A percentile compares a stretch with the other conserved stretches of the same genome.
These are phyloP conservation scores for Globisporangium parvum DNA, from an alignment of 352 stramenopile species.

Conservation along the genomic window DNA sequence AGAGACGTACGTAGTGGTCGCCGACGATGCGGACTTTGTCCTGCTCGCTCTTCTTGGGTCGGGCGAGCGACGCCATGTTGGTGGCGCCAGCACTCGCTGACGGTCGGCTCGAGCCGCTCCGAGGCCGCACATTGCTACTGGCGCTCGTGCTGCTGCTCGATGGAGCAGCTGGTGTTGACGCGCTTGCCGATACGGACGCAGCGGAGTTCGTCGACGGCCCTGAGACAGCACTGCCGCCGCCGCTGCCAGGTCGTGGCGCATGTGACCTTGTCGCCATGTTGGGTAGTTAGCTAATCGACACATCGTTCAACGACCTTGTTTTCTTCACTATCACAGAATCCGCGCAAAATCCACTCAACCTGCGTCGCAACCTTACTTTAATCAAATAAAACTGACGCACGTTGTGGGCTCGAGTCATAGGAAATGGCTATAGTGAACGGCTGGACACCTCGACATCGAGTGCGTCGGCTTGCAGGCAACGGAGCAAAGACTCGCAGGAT, in stretches of 20 bases:
- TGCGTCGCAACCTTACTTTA: too few species aligned
- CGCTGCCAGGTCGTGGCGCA: slow-evolving; percentile 8
- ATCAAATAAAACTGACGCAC: too few species aligned
- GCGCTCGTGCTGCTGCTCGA: background rate
- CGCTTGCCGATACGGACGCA: background rate
- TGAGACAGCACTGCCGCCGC: slow-evolving; percentile 1
- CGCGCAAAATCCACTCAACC: too few species aligned
- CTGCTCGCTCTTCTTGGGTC: slow-evolving; percentile 24
- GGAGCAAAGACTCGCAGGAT: too few species aligned
- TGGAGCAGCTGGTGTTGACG: background rate
- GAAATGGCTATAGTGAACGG: too few species aligned
- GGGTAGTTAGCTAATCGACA: too few species aligned
- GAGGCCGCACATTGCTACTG: slow-evolving; percentile 4
- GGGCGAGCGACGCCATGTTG: background rate
- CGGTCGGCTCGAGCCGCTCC: slow-evolving; percentile 11
- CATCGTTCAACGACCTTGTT: too few species aligned
- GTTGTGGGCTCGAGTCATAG: too few species aligned
- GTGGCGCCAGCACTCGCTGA: background rate
- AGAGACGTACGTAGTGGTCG: slow-evolving; percentile 63
- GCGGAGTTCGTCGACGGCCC: too few species aligned
- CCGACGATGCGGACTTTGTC: slow-evolving; percentile 66
- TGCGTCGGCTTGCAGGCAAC: too few species aligned
- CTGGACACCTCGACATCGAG: too few species aligned
- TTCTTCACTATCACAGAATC: too few species aligned
- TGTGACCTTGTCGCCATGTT: background rate